Evolutionary conservation across 257 asterid species (phyloP), one percentile per base, ranked within the genome.

Genomic region (Solanum megistacrolobum): DNA sequence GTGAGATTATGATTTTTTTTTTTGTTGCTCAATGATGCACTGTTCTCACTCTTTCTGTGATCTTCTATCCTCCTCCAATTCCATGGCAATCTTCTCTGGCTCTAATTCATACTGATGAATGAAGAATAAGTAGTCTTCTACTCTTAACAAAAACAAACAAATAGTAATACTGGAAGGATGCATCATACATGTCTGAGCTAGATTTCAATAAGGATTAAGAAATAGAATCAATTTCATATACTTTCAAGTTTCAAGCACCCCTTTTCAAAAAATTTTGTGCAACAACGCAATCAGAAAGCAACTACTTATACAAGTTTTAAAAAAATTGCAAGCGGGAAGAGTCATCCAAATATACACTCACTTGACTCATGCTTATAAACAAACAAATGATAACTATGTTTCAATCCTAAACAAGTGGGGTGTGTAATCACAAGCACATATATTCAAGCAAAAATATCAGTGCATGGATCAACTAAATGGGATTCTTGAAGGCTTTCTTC

Each of bases 21-120:
- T 92, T 90, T 97, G 95, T 90, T 97, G 98, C 88, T 96, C 98
- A 91, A 84, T 91, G 86, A 94, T 92, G 87, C 96, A 92, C 69
- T 90, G 93, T 20, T 93, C 97, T 38, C 97, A 93, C 88, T 93
- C 98, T 92, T 91, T 95, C 21, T 95, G 98, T 75, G 95, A 90
- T 91, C 95, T 93, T 89, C 99, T 95, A 89, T 97, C 99, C 93
- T 93, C 98, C 89, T 96, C 98, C 83, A 97, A 84, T 91, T 95
- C 98, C 90, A 93, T 89, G 13, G 98, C 96, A 39, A 96, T 98
- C 91, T 95, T 96, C 89, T 96, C 99, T 18, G 90, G 89, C 91
- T 96, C 98, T 91, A 95, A 74, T 90, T 96, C 98, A 46, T 93
- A 93, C 99, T 95, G 93, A 94, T 41, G 60, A 86, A 86, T 21